Percentiles rank a stretch among this genome's conserved stretches.
These are phyloP conservation scores for Scenedesmus sp. DNA, from an alignment of 163 green algal genomes.

Conservation along the genomic window DNA sequence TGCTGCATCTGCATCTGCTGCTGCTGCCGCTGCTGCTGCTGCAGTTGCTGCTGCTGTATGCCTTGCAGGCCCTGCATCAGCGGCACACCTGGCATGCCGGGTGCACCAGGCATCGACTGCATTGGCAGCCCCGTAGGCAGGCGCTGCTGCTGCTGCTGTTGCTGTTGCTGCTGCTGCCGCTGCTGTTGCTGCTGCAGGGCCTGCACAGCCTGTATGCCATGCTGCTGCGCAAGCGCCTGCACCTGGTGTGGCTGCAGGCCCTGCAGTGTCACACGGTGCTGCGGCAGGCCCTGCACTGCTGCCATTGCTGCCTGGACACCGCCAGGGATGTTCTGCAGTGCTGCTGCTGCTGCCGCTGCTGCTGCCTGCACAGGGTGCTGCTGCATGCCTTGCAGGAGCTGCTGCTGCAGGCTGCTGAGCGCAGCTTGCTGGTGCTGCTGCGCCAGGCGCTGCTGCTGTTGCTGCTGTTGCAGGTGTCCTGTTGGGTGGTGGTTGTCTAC, in stretches of 20 bases:
- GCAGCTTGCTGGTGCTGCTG: slow-evolving; percentile 16
- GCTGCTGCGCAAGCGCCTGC: slow-evolving; percentile 20
- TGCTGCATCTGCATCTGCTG: background rate
- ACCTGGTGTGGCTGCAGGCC: background rate
- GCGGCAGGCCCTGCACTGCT: background rate
- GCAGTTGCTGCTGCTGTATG: slow-evolving; percentile 8
- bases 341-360: slow-evolving; percentile 12
- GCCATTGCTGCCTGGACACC: background rate
- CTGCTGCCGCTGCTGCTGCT: background rate
- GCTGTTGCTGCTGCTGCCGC: background rate
- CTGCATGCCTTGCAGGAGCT: slow-evolving; percentile 22
- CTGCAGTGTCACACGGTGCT: background rate
- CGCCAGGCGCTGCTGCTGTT: slow-evolving; percentile 21
- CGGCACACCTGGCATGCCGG: background rate
- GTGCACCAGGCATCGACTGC: background rate
- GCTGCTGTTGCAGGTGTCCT: background rate
- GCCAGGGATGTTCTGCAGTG: background rate
- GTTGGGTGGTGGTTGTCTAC: background rate
- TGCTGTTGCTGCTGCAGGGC: background rate
- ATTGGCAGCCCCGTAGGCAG: background rate
- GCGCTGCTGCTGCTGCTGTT: slow-evolving; percentile 29
- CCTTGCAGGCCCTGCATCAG: background rate
- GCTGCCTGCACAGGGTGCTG: slow-evolving; percentile 15
- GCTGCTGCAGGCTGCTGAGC: slow-evolving; percentile 30
- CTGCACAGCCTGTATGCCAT: slow-evolving; percentile 14